These are phyloP conservation scores for Hyaloscypha bicolor DNA, from an alignment of 495 filamentous ascomycete genomes.

Conservation along the genomic window DNA sequence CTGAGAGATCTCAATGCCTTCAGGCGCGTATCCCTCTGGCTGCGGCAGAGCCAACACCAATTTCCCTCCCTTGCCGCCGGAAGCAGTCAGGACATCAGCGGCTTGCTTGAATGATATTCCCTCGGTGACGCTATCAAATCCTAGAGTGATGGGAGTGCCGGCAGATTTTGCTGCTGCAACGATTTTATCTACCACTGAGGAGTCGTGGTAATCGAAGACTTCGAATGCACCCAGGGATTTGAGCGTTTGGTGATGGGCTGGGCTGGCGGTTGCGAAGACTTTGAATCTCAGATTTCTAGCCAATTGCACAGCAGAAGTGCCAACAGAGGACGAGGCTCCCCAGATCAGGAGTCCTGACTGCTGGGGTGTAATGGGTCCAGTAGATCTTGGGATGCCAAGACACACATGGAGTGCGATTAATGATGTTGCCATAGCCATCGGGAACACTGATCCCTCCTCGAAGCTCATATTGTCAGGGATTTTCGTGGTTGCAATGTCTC, in stretches of 20 bases:
- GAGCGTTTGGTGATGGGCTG: slow-evolving; percentile 46
- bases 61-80: slow-evolving; percentile 38
- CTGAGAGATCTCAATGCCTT: slow-evolving; percentile 46
- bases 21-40: slow-evolving; percentile 34
- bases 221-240: slow-evolving; percentile 48
- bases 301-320: slow-evolving; percentile 44
- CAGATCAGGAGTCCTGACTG: slow-evolving; percentile 40
- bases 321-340: slow-evolving; percentile 52
- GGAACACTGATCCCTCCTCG: slow-evolving; percentile 71
- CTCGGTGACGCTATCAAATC: slow-evolving; percentile 46
- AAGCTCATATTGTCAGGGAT: slow-evolving; percentile 55
- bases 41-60: slow-evolving; percentile 42
- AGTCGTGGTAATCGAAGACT: slow-evolving; percentile 53
- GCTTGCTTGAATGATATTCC: slow-evolving; percentile 18
- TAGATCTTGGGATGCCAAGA: slow-evolving; percentile 31
- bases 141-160: slow-evolving; percentile 42
- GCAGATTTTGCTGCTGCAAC: slow-evolving; percentile 44
- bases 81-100: slow-evolving; percentile 29
- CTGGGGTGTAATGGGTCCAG: background rate
- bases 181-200: slow-evolving; percentile 45
- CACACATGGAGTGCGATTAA: slow-evolving; percentile 59
- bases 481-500: slow-evolving; percentile 37
- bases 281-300: slow-evolving; percentile 45
- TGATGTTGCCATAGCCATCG: slow-evolving; percentile 71
- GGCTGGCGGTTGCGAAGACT: slow-evolving; percentile 53